A percentile compares a stretch with the other conserved stretches of the same genome.
These are phyloP conservation scores for Coelastrella sp. DNA, from an alignment of 139 green algal genomes.

Conservation along the genomic window DNA sequence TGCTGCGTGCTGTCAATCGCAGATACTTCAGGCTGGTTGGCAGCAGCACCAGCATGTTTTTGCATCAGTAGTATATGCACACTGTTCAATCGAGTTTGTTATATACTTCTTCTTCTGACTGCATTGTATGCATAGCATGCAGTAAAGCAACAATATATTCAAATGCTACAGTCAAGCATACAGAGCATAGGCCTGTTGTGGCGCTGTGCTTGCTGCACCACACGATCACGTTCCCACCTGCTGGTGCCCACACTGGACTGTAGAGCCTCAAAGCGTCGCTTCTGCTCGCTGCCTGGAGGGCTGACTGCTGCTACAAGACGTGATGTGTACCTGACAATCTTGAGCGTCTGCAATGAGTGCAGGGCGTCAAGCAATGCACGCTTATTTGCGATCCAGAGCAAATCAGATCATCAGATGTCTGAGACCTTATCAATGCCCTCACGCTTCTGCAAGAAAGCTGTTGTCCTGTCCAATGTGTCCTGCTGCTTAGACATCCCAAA, in stretches of 20 bases:
- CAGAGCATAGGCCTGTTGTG: neutral
- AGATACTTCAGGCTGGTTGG: no score
- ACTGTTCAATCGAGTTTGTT: neutral
- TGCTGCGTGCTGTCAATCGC: neutral
- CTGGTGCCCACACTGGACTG: slow-evolving; percentile 78
- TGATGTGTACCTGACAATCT: slow-evolving; percentile 81
- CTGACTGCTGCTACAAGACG: slow-evolving; percentile 71
- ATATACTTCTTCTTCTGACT: neutral
- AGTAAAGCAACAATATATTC: neutral
- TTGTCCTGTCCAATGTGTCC: slow-evolving; percentile 68
- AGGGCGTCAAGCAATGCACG: neutral
- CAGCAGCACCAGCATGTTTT: no score
- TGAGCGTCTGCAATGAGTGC: slow-evolving; percentile 59
- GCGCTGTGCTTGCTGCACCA: neutral
- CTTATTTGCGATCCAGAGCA: neutral
- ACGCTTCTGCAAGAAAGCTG: slow-evolving; percentile 77
- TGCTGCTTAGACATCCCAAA: slow-evolving; percentile 19
- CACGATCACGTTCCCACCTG: slow-evolving; percentile 53
- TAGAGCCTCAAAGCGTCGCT: slow-evolving; percentile 56
- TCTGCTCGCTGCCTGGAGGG: slow-evolving; percentile 49
- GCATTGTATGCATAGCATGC: neutral
- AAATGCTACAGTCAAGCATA: neutral
- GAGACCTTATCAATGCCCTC: slow-evolving; percentile 88
- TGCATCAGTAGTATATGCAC: no score
- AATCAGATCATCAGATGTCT: neutral